Evolutionary conservation across 208 protist species (phyloP), one percentile per base, ranked within the genome.

Genomic region (Borovskyia barvae): DNA sequence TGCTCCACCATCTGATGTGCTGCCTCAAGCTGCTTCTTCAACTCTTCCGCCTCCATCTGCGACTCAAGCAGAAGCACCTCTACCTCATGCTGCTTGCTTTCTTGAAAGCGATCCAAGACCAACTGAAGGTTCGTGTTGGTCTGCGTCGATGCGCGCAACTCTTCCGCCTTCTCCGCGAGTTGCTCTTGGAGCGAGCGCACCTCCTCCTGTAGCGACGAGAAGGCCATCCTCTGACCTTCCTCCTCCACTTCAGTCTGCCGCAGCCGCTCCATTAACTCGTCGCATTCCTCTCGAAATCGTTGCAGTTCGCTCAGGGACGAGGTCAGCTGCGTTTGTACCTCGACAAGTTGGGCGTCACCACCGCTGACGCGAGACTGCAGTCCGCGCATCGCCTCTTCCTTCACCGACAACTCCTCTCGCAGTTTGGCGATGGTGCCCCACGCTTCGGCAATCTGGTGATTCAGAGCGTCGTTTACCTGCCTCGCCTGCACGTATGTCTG

Each of bases 401-500:
- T 66, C 15, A 82, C 20, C 3, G 81, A 87, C 14, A 87, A 35
- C 36, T 80, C 72, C 60, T 91, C 83, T 14, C 77, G 75, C 35
- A 87, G 58, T 19, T 63, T 51, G 12, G 79, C 81, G 36, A 82
- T 78, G 3, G 49, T 75, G 30, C 60, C 51, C 84, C 77, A 87
- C 14, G 80, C 79, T 22, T 92, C 87, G 33, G 26, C 59, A 3
- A 89, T 30, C 60, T 92, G 87, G 51, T 74, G 57, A 53, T 84
- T 78, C 4, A 92, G 62, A 3, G 78, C 71, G 25, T 75, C 71
- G 62, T 94, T 94, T 15, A 91, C 82, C 12, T 61, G 59, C 4
- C 77, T 64, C 6, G 84, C 87, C 59, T 94, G 52, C 59, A 83
- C 77, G 63, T 92, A 94, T n/a, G 87, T 92, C 29, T 68, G 54